phyloP scores from a whole-genome alignment of 345 rosid genomes.

The Dovyalis caffra region DNA sequence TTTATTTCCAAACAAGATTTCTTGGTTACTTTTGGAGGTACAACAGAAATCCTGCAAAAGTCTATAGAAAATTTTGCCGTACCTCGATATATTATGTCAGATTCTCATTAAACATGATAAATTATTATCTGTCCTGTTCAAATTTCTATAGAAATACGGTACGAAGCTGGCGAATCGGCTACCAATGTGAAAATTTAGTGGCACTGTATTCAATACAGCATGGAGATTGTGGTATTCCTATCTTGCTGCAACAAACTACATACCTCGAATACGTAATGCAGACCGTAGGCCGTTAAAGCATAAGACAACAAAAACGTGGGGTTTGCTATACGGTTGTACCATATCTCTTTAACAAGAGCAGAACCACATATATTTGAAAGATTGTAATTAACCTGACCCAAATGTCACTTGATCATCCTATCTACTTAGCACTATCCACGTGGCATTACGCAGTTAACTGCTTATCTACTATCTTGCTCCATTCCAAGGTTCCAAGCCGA shows the following conservation, averaged over 20 bases:
- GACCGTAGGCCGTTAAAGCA: neutral
- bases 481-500: conserved; percentile 7
- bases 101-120: neutral
- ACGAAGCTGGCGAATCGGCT: neutral
- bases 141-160: neutral
- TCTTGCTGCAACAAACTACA: neutral
- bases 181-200: neutral
- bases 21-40: neutral
- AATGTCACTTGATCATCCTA: conserved; percentile 19
- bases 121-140: neutral
- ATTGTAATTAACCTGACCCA: conserved; percentile 29
- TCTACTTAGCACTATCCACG: conserved; percentile 34
- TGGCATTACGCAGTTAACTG: conserved; percentile 32
- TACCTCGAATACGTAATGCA: neutral
- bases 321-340: conserved; percentile 3
- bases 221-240: neutral
- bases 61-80: neutral
- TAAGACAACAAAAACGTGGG: neutral
- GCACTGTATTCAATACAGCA: neutral
- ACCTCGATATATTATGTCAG: neutral
- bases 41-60: neutral
- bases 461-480: conserved; percentile 36
- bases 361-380: conserved; percentile 46
- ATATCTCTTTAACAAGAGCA: conserved; percentile 21
- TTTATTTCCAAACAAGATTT: neutral